Evolutionary conservation across 164 flowering plant species (phyloP), one percentile per base, ranked within the genome.

Genomic region (Malania oleifera): DNA sequence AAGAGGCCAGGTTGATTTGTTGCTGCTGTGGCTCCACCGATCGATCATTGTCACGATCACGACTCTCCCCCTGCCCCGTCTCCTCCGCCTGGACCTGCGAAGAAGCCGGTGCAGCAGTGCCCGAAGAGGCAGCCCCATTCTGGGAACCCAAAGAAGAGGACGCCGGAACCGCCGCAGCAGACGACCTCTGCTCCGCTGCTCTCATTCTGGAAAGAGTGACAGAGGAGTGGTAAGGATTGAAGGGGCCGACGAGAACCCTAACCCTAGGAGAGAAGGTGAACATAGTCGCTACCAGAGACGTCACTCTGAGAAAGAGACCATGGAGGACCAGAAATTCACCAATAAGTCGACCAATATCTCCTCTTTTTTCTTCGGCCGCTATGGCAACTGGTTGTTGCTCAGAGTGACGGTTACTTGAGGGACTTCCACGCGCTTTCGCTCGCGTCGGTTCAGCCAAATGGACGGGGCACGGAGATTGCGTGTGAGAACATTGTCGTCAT

Each of bases 271-370:
- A 31, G 35, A 31, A 9, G 61, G 57, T 60, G 23, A n/a, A n/a
- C n/a, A n/a, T n/a, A n/a, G n/a, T n/a, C n/a, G n/a, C n/a, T n/a
- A n/a, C n/a, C n/a, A n/a, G n/a, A n/a, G 46, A 10, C 31, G 26
- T 17, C 23, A 20, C n/a, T 24, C 8, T 2, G 45, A 48, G 19
- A 53, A n/a, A 56, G 47, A 34, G 57, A 48, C 72, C 61, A 55
- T 40, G 57, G 18, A 13, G 40, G 44, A 47, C 61, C 41, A 60
- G 37, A 20, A 47, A 5, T 38, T 9, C 38, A 67, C 50, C 70
- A 24, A 47, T 48, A 54, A 38, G 64, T 67, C 70, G 57, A n/a
- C n/a, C n/a, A n/a, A n/a, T n/a, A n/a, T n/a, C n/a, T n/a, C 45
- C 39, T 8, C 39, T 8, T 9, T 29, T 27, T 24, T 35, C 53